Evolutionary conservation across 2,329 filamentous ascomycete genomes (phyloP).

Genomic region (Nemania diffusa): DNA sequence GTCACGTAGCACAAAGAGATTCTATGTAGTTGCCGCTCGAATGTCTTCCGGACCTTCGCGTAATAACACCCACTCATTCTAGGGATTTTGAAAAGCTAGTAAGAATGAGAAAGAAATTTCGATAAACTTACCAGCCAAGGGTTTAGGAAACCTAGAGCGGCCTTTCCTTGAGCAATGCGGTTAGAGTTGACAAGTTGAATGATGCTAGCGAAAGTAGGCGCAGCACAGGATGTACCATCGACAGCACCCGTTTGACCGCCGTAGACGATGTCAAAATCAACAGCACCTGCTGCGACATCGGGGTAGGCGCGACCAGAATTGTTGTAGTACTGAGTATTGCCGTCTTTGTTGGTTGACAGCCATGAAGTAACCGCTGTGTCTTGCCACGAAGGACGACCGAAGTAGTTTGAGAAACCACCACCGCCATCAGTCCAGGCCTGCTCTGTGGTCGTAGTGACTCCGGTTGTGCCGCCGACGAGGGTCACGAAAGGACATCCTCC

Average conservation of each 20-base stretch:
- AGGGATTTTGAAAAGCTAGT: neutral
- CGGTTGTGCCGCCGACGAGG: conserved; percentile 25
- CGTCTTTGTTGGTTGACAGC: conserved; percentile 12
- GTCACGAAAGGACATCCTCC: conserved; percentile 26
- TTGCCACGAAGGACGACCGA: conserved; percentile 19
- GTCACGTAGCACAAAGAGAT: no score
- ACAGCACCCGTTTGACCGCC: conserved; percentile 1
- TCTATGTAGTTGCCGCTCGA: no score
- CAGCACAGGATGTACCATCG: conserved; percentile 23
- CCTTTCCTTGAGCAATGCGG: conserved; percentile 19
- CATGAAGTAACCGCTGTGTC: conserved; percentile 5
- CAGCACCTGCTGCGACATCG: conserved; percentile 23
- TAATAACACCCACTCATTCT: no score
- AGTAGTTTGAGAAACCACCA: conserved; percentile 29
- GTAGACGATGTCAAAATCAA: conserved; percentile 13
- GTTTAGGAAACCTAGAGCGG: conserved; percentile 27
- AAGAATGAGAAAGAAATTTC: no score
- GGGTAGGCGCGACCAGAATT: conserved; percentile 26
- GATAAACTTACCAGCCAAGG: conserved; percentile 25
- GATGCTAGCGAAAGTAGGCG: conserved; percentile 20
- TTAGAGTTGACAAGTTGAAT: conserved; percentile 26
- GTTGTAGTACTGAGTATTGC: conserved; percentile 24
- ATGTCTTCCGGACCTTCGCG: no score
- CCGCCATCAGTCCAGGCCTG: neutral
- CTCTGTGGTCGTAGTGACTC: conserved; percentile 8